Conservation (phyloP, 805 yeast genomes). For the Pichia cephalocereana region DNA sequence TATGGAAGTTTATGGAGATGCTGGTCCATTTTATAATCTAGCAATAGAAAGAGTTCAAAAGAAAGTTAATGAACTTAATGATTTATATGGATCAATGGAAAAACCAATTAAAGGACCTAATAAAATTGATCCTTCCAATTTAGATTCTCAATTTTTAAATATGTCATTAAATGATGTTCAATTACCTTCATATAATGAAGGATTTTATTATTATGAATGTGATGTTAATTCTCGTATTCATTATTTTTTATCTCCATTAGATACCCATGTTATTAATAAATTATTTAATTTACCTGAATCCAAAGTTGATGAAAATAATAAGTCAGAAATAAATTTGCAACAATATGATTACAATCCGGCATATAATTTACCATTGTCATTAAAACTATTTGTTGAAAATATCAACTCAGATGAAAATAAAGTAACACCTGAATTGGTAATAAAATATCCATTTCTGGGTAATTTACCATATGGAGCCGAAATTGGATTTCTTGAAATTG, state of each 20-base stretch:
- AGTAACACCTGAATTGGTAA: conserved; percentile 47
- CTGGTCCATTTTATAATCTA: conserved; percentile 40
- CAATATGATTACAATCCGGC: conserved; percentile 24
- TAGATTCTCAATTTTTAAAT: neutral
- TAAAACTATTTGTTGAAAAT: conserved; percentile 52
- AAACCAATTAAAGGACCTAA: conserved; percentile 16
- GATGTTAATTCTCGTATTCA: conserved; percentile 57
- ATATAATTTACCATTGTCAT: conserved; percentile 55
- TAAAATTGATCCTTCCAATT: conserved; percentile 14
- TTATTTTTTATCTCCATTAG: conserved; percentile 70
- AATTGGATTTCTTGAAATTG: conserved; percentile 74
- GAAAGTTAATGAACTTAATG: conserved; percentile 32
- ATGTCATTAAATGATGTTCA: neutral
- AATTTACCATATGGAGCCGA: conserved; percentile 84
- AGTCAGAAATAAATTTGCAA: neutral
- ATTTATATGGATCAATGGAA: conserved; percentile 27
- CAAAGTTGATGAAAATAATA: neutral
- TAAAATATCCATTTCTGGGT: conserved; percentile 62
- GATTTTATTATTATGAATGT: conserved; percentile 64
- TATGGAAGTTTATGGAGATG: conserved; percentile 49
- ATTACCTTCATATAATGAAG: conserved; percentile 26
- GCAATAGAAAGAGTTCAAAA: conserved; percentile 50
- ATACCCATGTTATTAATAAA: conserved; percentile 51
- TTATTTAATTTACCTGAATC: conserved; percentile 2
- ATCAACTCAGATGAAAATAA: conserved; percentile 48